These are phyloP conservation scores for Rutstroemia sp. DNA, from an alignment of 2,329 filamentous ascomycete genomes.

Conservation along the genomic window DNA sequence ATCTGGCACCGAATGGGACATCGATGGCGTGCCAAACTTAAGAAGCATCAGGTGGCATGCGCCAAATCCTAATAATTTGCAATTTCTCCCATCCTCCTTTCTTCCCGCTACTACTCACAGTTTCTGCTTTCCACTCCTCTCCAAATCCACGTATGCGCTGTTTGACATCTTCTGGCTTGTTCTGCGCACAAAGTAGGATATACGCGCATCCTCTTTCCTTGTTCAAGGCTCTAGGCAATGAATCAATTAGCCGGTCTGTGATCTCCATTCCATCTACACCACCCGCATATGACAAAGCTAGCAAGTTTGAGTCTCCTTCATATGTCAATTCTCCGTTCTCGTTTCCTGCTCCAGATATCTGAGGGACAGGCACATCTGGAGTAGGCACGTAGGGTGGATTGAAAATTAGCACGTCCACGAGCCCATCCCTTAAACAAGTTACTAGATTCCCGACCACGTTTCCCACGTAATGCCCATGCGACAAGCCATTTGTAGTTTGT, in stretches of 20 bases:
- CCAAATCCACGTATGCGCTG: slow-evolving; percentile 50
- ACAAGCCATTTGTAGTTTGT: slow-evolving; percentile 28
- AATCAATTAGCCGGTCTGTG: slow-evolving; percentile 68
- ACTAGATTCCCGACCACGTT: slow-evolving; percentile 65
- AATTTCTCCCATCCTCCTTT: slow-evolving; percentile 92
- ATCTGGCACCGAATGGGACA: not conserved
- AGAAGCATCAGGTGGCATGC: slow-evolving; percentile 22
- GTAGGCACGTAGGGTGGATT: slow-evolving; percentile 97
- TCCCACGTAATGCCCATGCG: slow-evolving; percentile 50
- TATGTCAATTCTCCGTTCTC: slow-evolving; percentile 39
- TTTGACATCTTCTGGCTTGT: slow-evolving; percentile 72
- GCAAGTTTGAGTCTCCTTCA: slow-evolving; percentile 73
- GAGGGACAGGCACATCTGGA: slow-evolving; percentile 52
- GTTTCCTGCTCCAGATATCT: slow-evolving; percentile 32
- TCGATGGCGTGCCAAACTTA: not conserved
- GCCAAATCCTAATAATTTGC: slow-evolving; percentile 82
- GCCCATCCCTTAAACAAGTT: slow-evolving; percentile 46
- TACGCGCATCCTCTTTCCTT: slow-evolving; percentile 71
- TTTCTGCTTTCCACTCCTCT: slow-evolving; percentile 64
- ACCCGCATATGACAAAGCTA: slow-evolving; percentile 83
- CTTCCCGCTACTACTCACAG: slow-evolving; percentile 75
- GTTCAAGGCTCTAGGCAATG: slow-evolving; percentile 57
- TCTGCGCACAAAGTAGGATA: slow-evolving; percentile 82
- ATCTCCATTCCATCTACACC: slow-evolving; percentile 90
- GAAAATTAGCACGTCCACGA: slow-evolving; percentile 82